Evolutionary conservation across 768 basidiomycete genomes (phyloP), one percentile per base, ranked within the genome.

Genomic region (Serpula lacrymans): DNA sequence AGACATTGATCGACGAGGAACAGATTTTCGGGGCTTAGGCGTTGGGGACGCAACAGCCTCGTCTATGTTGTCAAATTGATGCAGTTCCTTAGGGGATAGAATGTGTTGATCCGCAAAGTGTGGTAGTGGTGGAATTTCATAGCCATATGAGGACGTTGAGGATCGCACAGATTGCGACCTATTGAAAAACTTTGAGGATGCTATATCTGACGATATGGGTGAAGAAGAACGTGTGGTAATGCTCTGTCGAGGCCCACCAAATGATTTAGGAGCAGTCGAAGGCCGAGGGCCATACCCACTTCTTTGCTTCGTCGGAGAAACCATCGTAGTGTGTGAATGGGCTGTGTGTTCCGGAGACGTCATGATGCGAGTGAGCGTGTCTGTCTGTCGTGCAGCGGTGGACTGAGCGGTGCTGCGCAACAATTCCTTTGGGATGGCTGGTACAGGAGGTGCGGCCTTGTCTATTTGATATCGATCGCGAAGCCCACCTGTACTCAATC

Each of bases 401-500:
- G 10, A 14, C 16, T 46, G 38, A 24, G 42, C 16, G 36, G 22
- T 21, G 27, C 42, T 12, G 18, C 18, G 42, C 14, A 59, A 37
- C 11, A 66, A 49, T 16, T 72, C 66, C 45, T 71, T 69, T 2
- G 82, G 81, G 3, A 84, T 63, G 6, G 74, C 68, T 27, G 82
- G 82, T 0, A 84, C 77, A 13, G 82, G 82, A 0, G 80, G 81
- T 9, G 71, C 68, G 1, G 46, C 42, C 9, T 53, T 48, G 20
- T 50, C 34, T 10, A 42, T 39, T 21, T 41, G 43, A 27, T 46
- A 54, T 49, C 71, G 77, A 13, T 85, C 84, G 41, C 79, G 71
- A 30, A 85, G 58, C 7, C 70, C 78, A 6, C 80, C 78, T 0
- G 77, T 72, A 45, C 82, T 84, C 45, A 88, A 76, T 28, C 80